Evolutionary conservation across 1,284 basidiomycete genomes (phyloP).

Genomic region (Cutaneotrichosporon arboriforme): DNA sequence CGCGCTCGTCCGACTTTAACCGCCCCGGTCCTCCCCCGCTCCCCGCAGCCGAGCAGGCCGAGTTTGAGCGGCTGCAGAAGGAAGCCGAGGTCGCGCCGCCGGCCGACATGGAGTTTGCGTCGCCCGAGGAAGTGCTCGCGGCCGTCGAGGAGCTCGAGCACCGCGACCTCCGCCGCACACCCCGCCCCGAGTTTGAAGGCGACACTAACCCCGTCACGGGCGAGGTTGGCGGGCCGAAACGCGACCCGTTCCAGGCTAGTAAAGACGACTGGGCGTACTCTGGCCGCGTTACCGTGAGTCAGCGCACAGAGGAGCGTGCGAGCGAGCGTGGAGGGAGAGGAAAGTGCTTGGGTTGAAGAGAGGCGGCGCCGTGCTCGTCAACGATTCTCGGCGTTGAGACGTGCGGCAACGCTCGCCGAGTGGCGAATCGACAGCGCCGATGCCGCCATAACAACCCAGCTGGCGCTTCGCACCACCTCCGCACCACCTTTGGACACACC

Average conservation of each 20-base stretch:
- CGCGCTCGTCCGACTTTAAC: constrained; percentile 18
- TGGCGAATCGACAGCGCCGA: no score
- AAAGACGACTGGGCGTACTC: constrained; percentile 47
- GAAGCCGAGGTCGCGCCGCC: constrained; percentile 28
- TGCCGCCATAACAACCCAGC: no score
- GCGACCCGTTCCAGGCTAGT: constrained; percentile 51
- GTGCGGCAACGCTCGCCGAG: no score
- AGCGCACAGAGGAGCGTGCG: neutral
- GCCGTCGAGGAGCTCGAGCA: constrained; percentile 28
- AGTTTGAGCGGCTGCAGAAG: constrained; percentile 47
- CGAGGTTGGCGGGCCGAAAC: constrained; percentile 55
- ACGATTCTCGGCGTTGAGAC: no score
- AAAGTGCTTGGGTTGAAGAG: no score
- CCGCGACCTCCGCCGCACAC: constrained; percentile 51
- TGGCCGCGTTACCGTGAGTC: constrained; percentile 47
- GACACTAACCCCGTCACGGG: constrained; percentile 55
- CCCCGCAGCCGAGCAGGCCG: constrained; percentile 45
- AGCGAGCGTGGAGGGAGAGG: neutral
- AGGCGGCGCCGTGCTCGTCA: no score
- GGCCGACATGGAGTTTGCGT: constrained; percentile 5
- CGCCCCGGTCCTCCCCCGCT: constrained; percentile 45
- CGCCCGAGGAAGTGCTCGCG: neutral
- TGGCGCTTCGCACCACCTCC: no score
- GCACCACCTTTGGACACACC: no score
- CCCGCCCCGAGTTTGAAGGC: constrained; percentile 53